phyloP scores from a whole-genome alignment of 169 alveolate species.

The Eimeria tenella region DNA sequence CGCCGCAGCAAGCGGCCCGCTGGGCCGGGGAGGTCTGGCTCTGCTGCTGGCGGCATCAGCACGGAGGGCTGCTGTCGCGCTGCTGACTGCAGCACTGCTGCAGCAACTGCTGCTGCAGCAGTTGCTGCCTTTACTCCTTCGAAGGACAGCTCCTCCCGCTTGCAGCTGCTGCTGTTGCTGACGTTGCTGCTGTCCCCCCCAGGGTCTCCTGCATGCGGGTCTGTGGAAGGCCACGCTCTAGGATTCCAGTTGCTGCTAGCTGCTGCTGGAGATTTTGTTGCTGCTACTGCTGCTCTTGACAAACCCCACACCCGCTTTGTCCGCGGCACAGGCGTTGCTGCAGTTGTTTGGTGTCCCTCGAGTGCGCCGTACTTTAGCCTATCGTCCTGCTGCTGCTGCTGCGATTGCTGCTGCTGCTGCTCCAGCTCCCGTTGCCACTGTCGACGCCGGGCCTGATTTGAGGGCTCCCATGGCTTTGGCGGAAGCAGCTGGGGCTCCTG shows the following conservation, averaged over 20 bases:
- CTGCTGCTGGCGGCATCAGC: neutral
- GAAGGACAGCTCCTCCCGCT: neutral
- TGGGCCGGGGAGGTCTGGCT: neutral
- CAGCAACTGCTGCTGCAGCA: slow-evolving; percentile 51
- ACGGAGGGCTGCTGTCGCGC: slow-evolving; percentile 6
- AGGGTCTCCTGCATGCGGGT: neutral
- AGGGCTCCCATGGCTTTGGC: neutral
- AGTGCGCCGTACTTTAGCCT: neutral
- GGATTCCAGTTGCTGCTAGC: neutral
- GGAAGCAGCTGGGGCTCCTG: neutral
- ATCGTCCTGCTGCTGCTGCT: slow-evolving; percentile 7
- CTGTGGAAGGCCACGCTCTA: neutral
- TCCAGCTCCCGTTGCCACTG: neutral
- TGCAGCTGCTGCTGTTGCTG: slow-evolving; percentile 7
- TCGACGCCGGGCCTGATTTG: neutral
- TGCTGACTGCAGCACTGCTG: neutral
- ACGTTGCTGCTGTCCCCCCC: neutral
- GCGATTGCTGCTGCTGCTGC: slow-evolving; percentile 49
- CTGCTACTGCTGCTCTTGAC: neutral
- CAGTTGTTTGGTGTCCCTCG: neutral
- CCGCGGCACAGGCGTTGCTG: neutral
- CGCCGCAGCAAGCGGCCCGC: slow-evolving; percentile 40
- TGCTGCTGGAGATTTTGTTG: neutral
- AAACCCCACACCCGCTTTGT: slow-evolving; percentile 16
- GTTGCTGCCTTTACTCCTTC: neutral